Percentiles rank a stretch among this genome's conserved stretches.
Conservation (phyloP, 768 basidiomycete genomes). For the Suillus brevipes region DNA sequence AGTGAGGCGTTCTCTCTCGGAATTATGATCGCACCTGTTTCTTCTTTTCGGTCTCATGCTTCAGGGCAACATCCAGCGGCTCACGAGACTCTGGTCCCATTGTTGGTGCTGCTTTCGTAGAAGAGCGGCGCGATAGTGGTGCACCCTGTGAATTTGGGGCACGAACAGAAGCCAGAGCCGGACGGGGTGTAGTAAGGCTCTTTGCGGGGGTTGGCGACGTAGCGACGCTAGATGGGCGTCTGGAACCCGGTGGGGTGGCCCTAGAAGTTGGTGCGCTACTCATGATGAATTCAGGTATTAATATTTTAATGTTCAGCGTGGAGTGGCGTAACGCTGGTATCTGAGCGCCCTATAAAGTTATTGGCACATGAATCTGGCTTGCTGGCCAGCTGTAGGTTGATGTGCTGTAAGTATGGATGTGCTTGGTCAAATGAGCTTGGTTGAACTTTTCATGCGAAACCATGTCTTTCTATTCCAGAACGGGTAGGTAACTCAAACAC, state of each 20-base stretch:
- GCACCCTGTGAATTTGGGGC: slow-evolving; percentile 47
- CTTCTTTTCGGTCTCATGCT: slow-evolving; percentile 78
- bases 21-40: slow-evolving; percentile 57
- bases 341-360: background rate
- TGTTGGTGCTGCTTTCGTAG: slow-evolving; percentile 47
- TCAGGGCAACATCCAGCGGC: slow-evolving; percentile 59
- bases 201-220: slow-evolving; percentile 45
- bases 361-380: slow-evolving; percentile 11
- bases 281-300: slow-evolving; percentile 25
- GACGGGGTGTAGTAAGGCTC: slow-evolving; percentile 58
- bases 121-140: slow-evolving; percentile 48
- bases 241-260: slow-evolving; percentile 44
- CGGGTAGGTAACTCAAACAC: background rate
- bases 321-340: slow-evolving; percentile 10
- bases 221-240: slow-evolving; percentile 46
- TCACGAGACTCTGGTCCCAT: slow-evolving; percentile 51
- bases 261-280: slow-evolving; percentile 45
- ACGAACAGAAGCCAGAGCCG: slow-evolving; percentile 58
- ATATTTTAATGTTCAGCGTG: slow-evolving; percentile 4
- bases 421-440: background rate
- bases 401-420: background rate
- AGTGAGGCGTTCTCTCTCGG: slow-evolving; percentile 14
- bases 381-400: slow-evolving; percentile 10
- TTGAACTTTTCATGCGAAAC: slow-evolving; percentile 7
- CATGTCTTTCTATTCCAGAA: slow-evolving; percentile 7